Conservation (phyloP, 148 eudicot species). For the Vaccinium corymbosum region DNA sequence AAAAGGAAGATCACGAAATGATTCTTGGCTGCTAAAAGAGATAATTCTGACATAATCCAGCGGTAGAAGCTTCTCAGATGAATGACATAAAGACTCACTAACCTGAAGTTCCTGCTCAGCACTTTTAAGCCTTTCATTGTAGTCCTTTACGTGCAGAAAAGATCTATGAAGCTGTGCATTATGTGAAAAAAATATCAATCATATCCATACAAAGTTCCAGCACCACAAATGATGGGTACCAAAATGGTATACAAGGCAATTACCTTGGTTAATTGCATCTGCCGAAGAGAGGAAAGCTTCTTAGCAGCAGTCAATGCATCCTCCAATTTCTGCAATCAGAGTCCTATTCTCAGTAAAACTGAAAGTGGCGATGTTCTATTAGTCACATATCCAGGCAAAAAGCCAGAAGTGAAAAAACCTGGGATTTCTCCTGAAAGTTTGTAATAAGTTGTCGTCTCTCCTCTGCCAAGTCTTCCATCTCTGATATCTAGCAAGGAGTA, state of each 20-base stretch:
- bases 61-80: background rate
- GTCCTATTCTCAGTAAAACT: conserved; percentile 8
- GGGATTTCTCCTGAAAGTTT: conserved; percentile 56
- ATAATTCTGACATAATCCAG: background rate
- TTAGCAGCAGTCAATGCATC: conserved; percentile 59
- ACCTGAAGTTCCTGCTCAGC: conserved; percentile 83
- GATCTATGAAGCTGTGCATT: conserved; percentile 56
- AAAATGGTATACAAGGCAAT: conserved; percentile 10
- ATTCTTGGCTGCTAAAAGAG: background rate
- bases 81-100: conserved; percentile 11
- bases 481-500: conserved; percentile 43
- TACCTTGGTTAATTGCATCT: conserved; percentile 62
- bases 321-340: conserved; percentile 56
- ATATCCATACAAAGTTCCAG: background rate
- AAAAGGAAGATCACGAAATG: background rate
- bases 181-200: conserved; percentile 13
- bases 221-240: background rate
- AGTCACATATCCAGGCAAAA: background rate
- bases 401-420: conserved; percentile 35
- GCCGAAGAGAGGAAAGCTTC: conserved; percentile 45
- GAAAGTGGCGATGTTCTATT: background rate
- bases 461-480: conserved; percentile 52
- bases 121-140: conserved; percentile 57
- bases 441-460: conserved; percentile 54
- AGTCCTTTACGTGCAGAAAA: conserved; percentile 57